phyloP scores from a whole-genome alignment of 208 protist species.

The Strigomonas culicis region DNA sequence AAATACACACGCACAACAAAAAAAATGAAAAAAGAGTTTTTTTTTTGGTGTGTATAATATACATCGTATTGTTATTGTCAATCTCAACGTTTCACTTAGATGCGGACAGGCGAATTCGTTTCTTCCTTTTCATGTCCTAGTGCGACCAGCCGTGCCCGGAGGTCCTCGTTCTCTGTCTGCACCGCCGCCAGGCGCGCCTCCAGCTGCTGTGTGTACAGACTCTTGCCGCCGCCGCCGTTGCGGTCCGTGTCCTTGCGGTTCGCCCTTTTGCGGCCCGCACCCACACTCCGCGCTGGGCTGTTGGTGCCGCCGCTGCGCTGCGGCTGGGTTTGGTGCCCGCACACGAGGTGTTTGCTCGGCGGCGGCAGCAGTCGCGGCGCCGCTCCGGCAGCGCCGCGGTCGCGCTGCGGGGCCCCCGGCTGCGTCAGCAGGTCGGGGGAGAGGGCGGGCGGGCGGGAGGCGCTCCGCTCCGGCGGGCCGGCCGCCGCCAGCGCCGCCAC shows the following conservation, averaged over 20 bases:
- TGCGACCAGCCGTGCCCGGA: slow-evolving; percentile 22
- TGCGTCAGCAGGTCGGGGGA: too few species aligned
- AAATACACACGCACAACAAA: not conserved
- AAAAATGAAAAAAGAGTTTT: not conserved
- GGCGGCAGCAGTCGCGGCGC: too few species aligned
- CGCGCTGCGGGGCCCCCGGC: too few species aligned
- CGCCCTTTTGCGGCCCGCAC: too few species aligned
- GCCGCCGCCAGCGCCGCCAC: slow-evolving; percentile 14
- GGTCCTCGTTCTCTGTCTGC: slow-evolving; percentile 25
- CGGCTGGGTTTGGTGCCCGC: too few species aligned
- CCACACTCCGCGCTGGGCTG: slow-evolving; percentile 7
- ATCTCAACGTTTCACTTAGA: too few species aligned
- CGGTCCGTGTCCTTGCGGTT: not conserved
- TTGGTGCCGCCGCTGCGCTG: slow-evolving; percentile 15
- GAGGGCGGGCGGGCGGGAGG: not conserved
- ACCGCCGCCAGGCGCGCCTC: slow-evolving; percentile 39
- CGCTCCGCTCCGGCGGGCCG: not conserved
- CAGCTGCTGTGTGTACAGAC: slow-evolving; percentile 22
- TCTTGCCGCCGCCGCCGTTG: slow-evolving; percentile 5
- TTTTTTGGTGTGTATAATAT: too few species aligned
- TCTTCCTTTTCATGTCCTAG: slow-evolving; percentile 26
- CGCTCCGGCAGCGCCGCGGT: slow-evolving; percentile 14
- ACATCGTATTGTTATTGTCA: too few species aligned
- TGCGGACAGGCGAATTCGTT: too few species aligned
- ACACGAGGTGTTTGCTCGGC: too few species aligned